These are phyloP conservation scores for Eremochloa ophiuroides DNA, from an alignment of 176 grass and related monocot species.

Conservation along the genomic window DNA sequence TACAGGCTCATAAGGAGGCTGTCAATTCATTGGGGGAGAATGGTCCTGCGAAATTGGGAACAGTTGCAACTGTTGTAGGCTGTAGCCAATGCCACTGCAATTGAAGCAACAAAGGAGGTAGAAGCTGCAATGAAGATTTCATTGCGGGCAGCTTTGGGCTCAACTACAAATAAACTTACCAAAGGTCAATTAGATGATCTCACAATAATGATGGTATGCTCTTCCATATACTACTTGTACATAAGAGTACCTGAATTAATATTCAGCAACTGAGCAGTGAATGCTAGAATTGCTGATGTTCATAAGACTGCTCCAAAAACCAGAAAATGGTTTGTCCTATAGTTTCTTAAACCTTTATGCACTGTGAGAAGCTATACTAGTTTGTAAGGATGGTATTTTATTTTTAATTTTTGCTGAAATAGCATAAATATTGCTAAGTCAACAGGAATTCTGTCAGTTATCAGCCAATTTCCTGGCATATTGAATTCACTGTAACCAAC, in stretches of 20 bases:
- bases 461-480: not conserved
- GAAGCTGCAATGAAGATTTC: slow-evolving; percentile 88
- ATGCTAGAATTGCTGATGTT: slow-evolving; percentile 12
- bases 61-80: slow-evolving; percentile 79
- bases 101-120: slow-evolving; percentile 76
- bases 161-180: slow-evolving; percentile 51
- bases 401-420: slow-evolving; percentile 2
- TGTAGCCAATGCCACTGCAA: slow-evolving; percentile 78
- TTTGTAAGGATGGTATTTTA: not conserved
- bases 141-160: slow-evolving; percentile 56
- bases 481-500: not conserved
- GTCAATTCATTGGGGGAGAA: slow-evolving; percentile 71
- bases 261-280: not conserved
- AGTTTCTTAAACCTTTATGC: not conserved
- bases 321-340: not conserved
- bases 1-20: slow-evolving; percentile 78
- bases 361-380: not conserved
- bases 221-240: slow-evolving; percentile 11
- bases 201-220: slow-evolving; percentile 83
- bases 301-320: not conserved
- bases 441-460: not conserved
- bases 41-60: slow-evolving; percentile 56
- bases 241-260: slow-evolving; percentile 19
- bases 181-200: slow-evolving; percentile 86
- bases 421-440: not conserved